phyloP scores from a whole-genome alignment of 441 rosid species.

The Jatropha multifida region DNA sequence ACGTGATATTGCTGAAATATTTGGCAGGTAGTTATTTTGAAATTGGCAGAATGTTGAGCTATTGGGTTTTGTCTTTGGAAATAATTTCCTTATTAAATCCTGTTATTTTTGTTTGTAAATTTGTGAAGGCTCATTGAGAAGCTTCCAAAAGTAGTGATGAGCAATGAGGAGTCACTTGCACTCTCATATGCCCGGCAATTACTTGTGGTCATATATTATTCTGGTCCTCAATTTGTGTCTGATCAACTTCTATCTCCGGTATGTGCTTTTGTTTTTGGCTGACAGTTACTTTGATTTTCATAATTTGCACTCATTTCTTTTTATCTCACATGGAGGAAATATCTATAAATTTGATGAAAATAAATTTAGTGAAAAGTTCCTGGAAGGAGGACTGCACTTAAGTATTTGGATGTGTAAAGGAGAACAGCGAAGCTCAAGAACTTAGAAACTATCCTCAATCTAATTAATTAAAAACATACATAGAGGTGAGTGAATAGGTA shows the following conservation, averaged over 20 bases:
- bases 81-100: constrained; percentile 9
- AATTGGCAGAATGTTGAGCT: constrained; percentile 24
- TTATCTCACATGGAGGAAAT: background rate
- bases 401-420: background rate
- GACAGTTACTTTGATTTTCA: background rate
- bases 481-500: constrained; percentile 3
- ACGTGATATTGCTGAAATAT: constrained; percentile 56
- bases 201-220: constrained; percentile 70
- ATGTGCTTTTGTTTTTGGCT: constrained; percentile 30
- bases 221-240: constrained; percentile 73
- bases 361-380: background rate
- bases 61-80: constrained; percentile 2
- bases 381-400: background rate
- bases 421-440: background rate
- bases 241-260: constrained; percentile 88
- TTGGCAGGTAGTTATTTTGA: constrained; percentile 58
- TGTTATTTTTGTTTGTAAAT: constrained; percentile 22
- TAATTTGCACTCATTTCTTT: background rate
- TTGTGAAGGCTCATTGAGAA: constrained; percentile 67
- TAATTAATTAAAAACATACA: background rate
- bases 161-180: constrained; percentile 69
- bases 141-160: constrained; percentile 86
- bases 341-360: background rate
- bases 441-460: background rate
- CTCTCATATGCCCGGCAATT: constrained; percentile 74